A percentile compares a stretch with the other conserved stretches of the same genome.
Conservation (phyloP, 2,329 filamentous ascomycete species). For the Xylaria sp. region DNA sequence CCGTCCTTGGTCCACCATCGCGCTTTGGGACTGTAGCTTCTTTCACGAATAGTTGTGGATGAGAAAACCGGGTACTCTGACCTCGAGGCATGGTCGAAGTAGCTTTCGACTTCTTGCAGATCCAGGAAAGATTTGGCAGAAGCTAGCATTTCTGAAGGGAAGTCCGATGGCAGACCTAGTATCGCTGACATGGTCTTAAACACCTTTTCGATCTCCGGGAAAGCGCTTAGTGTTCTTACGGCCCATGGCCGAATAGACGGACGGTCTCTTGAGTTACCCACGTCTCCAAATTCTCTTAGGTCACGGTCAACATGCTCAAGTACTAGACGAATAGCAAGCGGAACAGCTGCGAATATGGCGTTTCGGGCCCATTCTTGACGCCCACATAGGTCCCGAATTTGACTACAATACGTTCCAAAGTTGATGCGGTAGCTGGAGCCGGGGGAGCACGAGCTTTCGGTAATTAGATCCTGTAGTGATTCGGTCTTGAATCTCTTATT, state of each 20-base stretch:
- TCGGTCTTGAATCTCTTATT: neutral
- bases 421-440: neutral
- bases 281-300: no score
- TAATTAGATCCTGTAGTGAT: slow-evolving; percentile 11
- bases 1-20: no score
- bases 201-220: neutral
- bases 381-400: neutral
- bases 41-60: neutral
- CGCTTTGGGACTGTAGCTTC: no score
- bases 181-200: neutral
- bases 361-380: neutral
- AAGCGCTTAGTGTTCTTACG: neutral
- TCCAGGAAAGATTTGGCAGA: slow-evolving; percentile 10
- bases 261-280: no score
- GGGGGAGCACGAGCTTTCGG: neutral
- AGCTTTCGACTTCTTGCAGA: slow-evolving; percentile 8
- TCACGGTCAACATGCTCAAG: neutral
- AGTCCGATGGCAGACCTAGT: slow-evolving; percentile 4
- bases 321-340: slow-evolving; percentile 7
- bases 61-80: neutral
- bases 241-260: neutral
- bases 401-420: neutral
- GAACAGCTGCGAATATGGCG: slow-evolving; percentile 15
- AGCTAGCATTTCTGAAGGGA: slow-evolving; percentile 5
- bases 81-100: neutral